These are phyloP conservation scores for Fusarium lyarnte DNA, from an alignment of 2,329 filamentous ascomycete species.

Conservation along the genomic window DNA sequence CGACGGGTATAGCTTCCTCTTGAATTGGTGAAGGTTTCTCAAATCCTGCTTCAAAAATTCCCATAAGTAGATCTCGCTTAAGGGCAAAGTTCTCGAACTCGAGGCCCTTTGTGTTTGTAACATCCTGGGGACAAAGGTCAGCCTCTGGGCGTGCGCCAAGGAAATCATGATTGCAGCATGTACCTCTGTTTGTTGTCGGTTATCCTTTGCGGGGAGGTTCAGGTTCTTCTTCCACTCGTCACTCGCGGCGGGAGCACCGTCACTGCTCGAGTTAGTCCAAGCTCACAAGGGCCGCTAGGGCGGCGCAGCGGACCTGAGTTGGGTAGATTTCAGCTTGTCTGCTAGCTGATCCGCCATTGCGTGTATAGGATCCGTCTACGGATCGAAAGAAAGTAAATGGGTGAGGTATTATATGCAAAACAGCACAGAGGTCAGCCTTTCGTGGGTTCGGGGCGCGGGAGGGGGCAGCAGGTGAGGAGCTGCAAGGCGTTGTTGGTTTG, in stretches of 20 bases:
- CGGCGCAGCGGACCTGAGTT: constrained; percentile 52
- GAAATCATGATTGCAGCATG: constrained; percentile 10
- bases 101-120: constrained; percentile 95
- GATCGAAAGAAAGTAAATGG: constrained; percentile 34
- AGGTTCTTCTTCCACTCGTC: constrained; percentile 80
- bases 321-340: constrained; percentile 56
- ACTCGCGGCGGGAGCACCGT: constrained; percentile 55
- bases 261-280: constrained; percentile 55
- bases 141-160: constrained; percentile 19
- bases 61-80: constrained; percentile 96
- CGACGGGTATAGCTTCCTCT: constrained; percentile 98
- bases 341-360: constrained; percentile 58
- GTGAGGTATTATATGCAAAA: constrained; percentile 37
- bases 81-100: constrained; percentile 98
- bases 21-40: constrained; percentile 99
- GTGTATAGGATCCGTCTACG: constrained; percentile 43
- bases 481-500: constrained; percentile 25
- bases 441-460: constrained; percentile 9
- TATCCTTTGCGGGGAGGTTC: constrained; percentile 78
- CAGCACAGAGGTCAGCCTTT: constrained; percentile 34
- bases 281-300: constrained; percentile 35
- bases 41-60: constrained; percentile 98
- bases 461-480: constrained; percentile 35
- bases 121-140: constrained; percentile 71
- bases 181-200: constrained; percentile 83